Evolutionary conservation across 305 asterid species (phyloP).

Genomic region (Rubia balearica): DNA sequence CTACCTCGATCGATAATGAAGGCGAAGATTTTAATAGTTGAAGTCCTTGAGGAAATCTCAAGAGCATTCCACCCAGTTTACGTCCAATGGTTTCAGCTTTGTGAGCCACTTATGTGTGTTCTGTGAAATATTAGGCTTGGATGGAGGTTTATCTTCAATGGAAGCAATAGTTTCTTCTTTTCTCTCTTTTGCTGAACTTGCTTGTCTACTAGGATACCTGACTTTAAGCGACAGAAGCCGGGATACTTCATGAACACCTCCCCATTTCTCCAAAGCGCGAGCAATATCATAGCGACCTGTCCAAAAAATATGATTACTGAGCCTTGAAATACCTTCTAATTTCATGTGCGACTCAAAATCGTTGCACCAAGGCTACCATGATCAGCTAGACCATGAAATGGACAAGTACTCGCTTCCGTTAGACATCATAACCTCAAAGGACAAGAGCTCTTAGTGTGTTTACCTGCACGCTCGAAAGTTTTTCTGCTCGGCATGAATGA

Average conservation of each 20-base stretch:
- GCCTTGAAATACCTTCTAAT: not conserved
- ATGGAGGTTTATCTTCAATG: slow-evolving; percentile 27
- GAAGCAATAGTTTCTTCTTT: slow-evolving; percentile 31
- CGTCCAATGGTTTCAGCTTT: slow-evolving; percentile 67
- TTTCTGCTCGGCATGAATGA: slow-evolving; percentile 93
- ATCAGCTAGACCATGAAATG: no score
- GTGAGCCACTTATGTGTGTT: slow-evolving; percentile 58
- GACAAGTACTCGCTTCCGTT: no score
- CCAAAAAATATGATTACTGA: not conserved
- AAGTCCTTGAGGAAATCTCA: not conserved
- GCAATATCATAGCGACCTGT: slow-evolving; percentile 86
- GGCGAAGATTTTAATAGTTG: no score
- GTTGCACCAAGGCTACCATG: no score
- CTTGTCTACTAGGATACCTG: slow-evolving; percentile 68
- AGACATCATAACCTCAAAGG: slow-evolving; percentile 1
- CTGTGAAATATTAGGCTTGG: slow-evolving; percentile 47
- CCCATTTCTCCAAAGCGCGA: slow-evolving; percentile 95
- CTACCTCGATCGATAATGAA: no score
- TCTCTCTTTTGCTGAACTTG: slow-evolving; percentile 46
- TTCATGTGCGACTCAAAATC: not conserved
- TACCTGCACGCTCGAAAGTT: slow-evolving; percentile 91
- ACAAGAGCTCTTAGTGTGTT: not conserved
- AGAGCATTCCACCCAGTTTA: slow-evolving; percentile 61
- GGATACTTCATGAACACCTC: slow-evolving; percentile 90
- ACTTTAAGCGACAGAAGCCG: slow-evolving; percentile 76